Evolutionary conservation across 176 grass and related monocot species (phyloP).

Genomic region (Chrysopogon serrulatus): DNA sequence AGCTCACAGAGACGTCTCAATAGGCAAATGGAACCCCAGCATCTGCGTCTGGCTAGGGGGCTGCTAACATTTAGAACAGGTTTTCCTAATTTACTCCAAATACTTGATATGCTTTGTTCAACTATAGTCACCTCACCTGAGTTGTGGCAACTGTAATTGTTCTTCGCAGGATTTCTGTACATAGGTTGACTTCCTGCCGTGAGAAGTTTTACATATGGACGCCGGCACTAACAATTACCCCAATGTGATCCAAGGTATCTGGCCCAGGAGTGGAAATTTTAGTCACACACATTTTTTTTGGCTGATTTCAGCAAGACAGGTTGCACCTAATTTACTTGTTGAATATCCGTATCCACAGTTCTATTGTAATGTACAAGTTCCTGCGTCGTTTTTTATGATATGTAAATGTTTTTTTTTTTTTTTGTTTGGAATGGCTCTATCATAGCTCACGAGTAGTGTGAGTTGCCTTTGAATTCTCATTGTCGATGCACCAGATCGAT

Average conservation of each 20-base stretch:
- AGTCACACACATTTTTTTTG: not conserved
- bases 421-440: not conserved
- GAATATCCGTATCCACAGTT: not conserved
- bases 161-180: conserved; percentile 12
- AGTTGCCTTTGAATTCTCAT: not conserved
- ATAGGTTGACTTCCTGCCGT: conserved; percentile 22
- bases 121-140: not conserved
- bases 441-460: not conserved
- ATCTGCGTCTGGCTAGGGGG: conserved; percentile 44
- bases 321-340: not conserved
- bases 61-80: conserved; percentile 15
- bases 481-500: not conserved
- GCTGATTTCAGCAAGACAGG: not conserved
- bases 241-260: not conserved
- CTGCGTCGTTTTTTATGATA: not conserved
- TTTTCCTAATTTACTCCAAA: conserved; percentile 10
- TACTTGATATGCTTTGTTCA: not conserved
- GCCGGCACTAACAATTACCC: not conserved
- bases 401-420: conserved; percentile 19
- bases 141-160: not conserved
- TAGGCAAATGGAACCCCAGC: conserved; percentile 47
- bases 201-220: not conserved
- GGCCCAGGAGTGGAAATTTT: not conserved
- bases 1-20: conserved; percentile 50
- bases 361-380: not conserved